These are phyloP conservation scores for Tetrahymena elliotti DNA, from an alignment of 73 alveolate species.

Conservation along the genomic window DNA sequence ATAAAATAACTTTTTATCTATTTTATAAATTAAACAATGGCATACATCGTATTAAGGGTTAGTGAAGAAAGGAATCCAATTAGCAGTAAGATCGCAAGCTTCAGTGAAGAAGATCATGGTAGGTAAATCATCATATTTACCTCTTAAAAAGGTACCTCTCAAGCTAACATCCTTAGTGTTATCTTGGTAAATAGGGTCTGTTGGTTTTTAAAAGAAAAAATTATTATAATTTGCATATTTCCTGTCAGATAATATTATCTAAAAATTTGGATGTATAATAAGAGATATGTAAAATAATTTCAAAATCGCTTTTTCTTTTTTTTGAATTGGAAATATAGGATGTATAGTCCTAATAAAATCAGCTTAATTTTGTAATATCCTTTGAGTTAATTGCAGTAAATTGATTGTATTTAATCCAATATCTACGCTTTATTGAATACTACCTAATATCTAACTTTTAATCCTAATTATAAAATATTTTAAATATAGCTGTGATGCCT, in stretches of 20 bases:
- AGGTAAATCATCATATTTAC: conserved; percentile 63
- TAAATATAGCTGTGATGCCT: neutral
- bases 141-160: conserved; percentile 64
- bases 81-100: conserved; percentile 56
- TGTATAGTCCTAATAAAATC: neutral
- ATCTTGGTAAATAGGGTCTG: conserved; percentile 44
- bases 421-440: too few species aligned
- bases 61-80: conserved; percentile 69
- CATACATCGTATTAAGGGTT: conserved; percentile 42
- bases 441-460: too few species aligned
- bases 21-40: neutral
- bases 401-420: neutral
- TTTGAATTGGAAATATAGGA: neutral
- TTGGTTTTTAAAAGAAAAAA: neutral
- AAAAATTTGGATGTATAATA: neutral
- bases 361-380: neutral
- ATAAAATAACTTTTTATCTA: neutral
- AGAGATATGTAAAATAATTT: neutral
- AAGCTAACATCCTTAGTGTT: conserved; percentile 49
- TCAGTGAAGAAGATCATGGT: conserved; percentile 68
- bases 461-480: neutral
- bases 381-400: neutral
- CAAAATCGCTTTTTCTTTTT: neutral
- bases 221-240: neutral
- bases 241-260: neutral